phyloP scores from a whole-genome alignment of 78 protist genomes.

The Isochrysis galbana region DNA sequence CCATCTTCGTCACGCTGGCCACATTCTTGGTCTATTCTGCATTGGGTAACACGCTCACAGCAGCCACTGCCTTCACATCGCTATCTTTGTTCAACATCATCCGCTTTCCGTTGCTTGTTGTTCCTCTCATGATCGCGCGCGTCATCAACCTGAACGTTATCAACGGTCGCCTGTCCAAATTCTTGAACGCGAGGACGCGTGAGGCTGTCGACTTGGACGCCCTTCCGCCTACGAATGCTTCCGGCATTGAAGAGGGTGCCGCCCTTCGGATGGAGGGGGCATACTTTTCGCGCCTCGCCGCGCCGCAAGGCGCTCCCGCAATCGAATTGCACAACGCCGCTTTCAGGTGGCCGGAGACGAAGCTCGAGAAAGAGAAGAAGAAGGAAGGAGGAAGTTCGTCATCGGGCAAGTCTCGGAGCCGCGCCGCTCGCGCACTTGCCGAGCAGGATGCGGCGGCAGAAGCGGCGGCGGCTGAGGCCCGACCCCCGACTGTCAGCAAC shows the following conservation, averaged over 20 bases:
- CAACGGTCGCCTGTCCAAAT: neutral
- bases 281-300: neutral
- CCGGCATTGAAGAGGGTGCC: too few species aligned
- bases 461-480: neutral
- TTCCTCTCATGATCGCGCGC: constrained; percentile 31
- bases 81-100: constrained; percentile 41
- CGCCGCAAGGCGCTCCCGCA: neutral
- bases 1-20: constrained; percentile 39
- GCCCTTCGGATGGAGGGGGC: neutral
- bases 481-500: neutral
- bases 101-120: constrained; percentile 71
- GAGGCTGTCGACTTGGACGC: neutral
- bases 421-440: neutral
- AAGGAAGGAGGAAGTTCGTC: neutral
- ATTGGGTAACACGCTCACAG: constrained; percentile 60
- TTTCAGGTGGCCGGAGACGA: neutral
- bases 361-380: neutral
- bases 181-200: neutral
- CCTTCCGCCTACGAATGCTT: too few species aligned
- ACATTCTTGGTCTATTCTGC: constrained; percentile 32
- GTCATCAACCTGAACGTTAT: neutral
- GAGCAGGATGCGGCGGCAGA: neutral
- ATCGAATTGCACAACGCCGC: neutral
- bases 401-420: neutral
- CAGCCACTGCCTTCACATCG: constrained; percentile 57